A percentile compares a stretch with the other conserved stretches of the same genome.
Evolutionary conservation across 768 basidiomycete genomes (phyloP).

Genomic region (Suillus fuscotomentosus): DNA sequence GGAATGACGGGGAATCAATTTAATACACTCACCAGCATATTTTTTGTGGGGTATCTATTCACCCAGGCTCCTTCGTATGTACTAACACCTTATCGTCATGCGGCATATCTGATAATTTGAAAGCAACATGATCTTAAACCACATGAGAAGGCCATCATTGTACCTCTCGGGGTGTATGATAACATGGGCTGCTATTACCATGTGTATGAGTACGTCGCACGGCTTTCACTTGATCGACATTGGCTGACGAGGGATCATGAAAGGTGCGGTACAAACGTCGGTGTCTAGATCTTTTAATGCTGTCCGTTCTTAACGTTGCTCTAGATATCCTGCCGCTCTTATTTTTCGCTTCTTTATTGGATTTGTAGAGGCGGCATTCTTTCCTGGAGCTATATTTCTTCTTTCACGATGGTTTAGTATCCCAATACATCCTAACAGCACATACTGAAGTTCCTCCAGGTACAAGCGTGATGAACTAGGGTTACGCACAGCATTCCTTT

Average conservation of each 20-base stretch:
- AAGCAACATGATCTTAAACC: slow-evolving; percentile 69
- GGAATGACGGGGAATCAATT: slow-evolving; percentile 61
- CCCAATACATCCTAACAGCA: background rate
- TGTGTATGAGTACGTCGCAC: slow-evolving; percentile 41
- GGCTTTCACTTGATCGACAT: slow-evolving; percentile 2
- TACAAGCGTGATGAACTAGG: slow-evolving; percentile 71
- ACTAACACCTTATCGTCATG: background rate
- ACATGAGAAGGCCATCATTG: slow-evolving; percentile 61
- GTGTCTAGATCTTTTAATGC: background rate
- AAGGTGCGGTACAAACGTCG: slow-evolving; percentile 35
- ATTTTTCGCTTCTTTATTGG: slow-evolving; percentile 75
- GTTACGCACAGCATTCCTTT: slow-evolving; percentile 60
- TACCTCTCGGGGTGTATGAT: slow-evolving; percentile 66
- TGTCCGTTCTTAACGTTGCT: background rate
- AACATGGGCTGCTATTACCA: slow-evolving; percentile 64
- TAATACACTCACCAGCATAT: slow-evolving; percentile 61
- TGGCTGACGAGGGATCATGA: background rate
- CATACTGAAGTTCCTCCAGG: background rate
- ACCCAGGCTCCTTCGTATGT: slow-evolving; percentile 74
- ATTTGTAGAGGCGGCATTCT: slow-evolving; percentile 64
- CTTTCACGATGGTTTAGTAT: slow-evolving; percentile 57
- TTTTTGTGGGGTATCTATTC: slow-evolving; percentile 68
- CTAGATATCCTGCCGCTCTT: slow-evolving; percentile 56
- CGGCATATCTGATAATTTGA: background rate
- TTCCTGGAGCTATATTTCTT: slow-evolving; percentile 64